phyloP scores from a whole-genome alignment of 2,329 filamentous ascomycete species.

The Ophiostoma pallidulum region DNA sequence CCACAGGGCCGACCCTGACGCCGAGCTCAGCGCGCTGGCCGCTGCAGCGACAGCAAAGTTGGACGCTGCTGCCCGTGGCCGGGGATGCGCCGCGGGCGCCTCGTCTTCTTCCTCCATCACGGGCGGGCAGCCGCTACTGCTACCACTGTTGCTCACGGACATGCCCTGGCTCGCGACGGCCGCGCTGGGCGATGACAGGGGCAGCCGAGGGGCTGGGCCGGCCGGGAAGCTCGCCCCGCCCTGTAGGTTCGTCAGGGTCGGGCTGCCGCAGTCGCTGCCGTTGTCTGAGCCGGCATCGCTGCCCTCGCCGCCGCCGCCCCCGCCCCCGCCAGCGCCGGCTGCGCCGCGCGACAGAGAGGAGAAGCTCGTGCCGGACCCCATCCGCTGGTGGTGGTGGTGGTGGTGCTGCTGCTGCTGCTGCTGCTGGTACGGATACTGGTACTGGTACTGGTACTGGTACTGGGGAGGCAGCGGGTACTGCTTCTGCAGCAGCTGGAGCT shows the following conservation, averaged over 20 bases:
- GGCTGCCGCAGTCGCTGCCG: conserved; percentile 38
- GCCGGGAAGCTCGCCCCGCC: conserved; percentile 19
- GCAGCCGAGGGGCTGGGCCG: not conserved
- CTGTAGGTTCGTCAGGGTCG: conserved; percentile 33
- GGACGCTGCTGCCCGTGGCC: not conserved
- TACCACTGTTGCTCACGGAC: conserved; percentile 10
- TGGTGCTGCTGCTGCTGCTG: not conserved
- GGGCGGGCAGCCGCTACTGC: conserved; percentile 26
- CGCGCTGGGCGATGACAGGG: conserved; percentile 20
- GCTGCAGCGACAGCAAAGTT: not conserved
- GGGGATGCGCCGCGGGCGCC: not conserved
- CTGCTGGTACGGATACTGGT: conserved; percentile 9
- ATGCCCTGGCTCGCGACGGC: conserved; percentile 12
- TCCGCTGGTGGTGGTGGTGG: conserved; percentile 35
- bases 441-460: conserved; percentile 1
- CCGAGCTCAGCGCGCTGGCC: conserved; percentile 17
- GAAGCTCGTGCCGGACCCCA: conserved; percentile 31
- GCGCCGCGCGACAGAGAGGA: conserved; percentile 34
- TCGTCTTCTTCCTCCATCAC: conserved; percentile 32
- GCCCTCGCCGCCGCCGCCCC: conserved; percentile 20
- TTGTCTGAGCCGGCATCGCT: conserved; percentile 32
- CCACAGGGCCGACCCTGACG: conserved; percentile 20
- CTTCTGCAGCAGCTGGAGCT: conserved; percentile 11
- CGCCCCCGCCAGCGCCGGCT: no score
- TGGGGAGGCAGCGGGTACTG: conserved; percentile 3